These are phyloP conservation scores for Botrytis elliptica DNA, from an alignment of 2,329 filamentous ascomycete species.

Conservation along the genomic window DNA sequence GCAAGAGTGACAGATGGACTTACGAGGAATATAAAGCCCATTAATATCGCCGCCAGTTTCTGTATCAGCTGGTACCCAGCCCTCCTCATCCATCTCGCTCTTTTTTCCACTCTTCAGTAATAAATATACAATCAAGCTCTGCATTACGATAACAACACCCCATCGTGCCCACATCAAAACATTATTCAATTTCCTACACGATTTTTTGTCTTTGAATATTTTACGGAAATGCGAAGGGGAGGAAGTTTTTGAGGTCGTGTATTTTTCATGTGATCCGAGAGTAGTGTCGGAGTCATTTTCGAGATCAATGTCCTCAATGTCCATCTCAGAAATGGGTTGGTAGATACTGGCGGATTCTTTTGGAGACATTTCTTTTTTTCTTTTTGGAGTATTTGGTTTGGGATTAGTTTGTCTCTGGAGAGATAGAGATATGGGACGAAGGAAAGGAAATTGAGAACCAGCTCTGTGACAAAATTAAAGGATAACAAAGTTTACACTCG, in stretches of 20 bases:
- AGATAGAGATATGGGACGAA: not conserved
- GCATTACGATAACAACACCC: conserved; percentile 33
- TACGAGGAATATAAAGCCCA: conserved; percentile 38
- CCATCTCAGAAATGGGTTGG: not conserved
- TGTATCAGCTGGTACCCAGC: conserved; percentile 27
- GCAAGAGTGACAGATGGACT: conserved; percentile 17
- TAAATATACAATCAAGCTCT: conserved; percentile 35
- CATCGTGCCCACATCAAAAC: conserved; percentile 36
- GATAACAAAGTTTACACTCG: not conserved
- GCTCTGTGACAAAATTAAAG: not conserved
- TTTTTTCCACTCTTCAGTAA: conserved; percentile 26
- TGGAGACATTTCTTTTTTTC: not conserved
- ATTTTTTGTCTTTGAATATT: not conserved
- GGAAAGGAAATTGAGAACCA: not conserved
- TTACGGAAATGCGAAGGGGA: not conserved
- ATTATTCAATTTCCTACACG: not conserved
- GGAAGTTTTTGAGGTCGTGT: not conserved
- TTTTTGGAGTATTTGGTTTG: not conserved
- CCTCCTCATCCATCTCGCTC: not conserved
- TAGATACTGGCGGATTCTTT: not conserved
- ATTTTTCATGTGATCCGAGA: conserved; percentile 26
- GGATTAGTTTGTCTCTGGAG: not conserved
- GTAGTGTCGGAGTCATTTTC: conserved; percentile 35
- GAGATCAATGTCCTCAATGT: conserved; percentile 26
- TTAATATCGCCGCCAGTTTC: conserved; percentile 41